Evolutionary conservation across 106 monocot species (phyloP).

Genomic region (Acorus gramineus): DNA sequence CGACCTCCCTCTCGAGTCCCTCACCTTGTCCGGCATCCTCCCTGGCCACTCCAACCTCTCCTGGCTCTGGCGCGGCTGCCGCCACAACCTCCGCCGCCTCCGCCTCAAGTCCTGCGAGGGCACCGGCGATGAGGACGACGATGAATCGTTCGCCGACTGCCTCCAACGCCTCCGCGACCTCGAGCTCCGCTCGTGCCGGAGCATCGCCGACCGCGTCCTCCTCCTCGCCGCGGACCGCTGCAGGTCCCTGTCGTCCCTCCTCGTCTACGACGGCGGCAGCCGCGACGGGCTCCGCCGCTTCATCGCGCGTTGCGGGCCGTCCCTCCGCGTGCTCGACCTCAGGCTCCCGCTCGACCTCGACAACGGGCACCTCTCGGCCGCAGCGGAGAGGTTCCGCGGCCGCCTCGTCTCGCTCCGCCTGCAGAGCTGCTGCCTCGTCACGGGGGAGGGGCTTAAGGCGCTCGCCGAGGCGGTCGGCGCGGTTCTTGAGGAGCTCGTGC

Average conservation of each 20-base stretch:
- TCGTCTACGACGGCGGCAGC: slow-evolving; percentile 69
- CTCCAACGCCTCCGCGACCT: slow-evolving; percentile 31
- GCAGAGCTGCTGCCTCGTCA: slow-evolving; percentile 72
- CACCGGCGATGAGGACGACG: slow-evolving; percentile 36
- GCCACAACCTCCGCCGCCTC: slow-evolving; percentile 33
- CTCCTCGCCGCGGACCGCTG: slow-evolving; percentile 49
- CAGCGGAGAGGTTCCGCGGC: slow-evolving; percentile 13
- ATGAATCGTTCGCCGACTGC: slow-evolving; percentile 23
- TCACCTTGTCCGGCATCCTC: slow-evolving; percentile 44
- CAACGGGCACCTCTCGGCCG: slow-evolving; percentile 49
- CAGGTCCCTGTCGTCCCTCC: slow-evolving; percentile 33
- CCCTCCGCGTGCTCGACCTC: slow-evolving; percentile 45
- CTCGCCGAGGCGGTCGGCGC: slow-evolving; percentile 17
- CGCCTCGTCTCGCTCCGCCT: slow-evolving; percentile 35
- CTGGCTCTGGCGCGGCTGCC: slow-evolving; percentile 61
- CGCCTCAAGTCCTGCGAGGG: slow-evolving; percentile 61
- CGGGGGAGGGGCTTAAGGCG: slow-evolving; percentile 58
- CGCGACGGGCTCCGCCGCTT: slow-evolving; percentile 55
- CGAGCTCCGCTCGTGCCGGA: slow-evolving; percentile 60
- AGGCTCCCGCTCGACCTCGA: slow-evolving; percentile 75
- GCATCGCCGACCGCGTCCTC: slow-evolving; percentile 58
- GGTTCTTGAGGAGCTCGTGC: slow-evolving; percentile 44
- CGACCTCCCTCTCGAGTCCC: slow-evolving; percentile 30
- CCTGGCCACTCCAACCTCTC: slow-evolving; percentile 28
- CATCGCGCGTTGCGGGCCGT: slow-evolving; percentile 29